Base-by-base conservation (phyloP, 2,329 filamentous ascomycete species). In the Chaetomiaceae sp. region DNA sequence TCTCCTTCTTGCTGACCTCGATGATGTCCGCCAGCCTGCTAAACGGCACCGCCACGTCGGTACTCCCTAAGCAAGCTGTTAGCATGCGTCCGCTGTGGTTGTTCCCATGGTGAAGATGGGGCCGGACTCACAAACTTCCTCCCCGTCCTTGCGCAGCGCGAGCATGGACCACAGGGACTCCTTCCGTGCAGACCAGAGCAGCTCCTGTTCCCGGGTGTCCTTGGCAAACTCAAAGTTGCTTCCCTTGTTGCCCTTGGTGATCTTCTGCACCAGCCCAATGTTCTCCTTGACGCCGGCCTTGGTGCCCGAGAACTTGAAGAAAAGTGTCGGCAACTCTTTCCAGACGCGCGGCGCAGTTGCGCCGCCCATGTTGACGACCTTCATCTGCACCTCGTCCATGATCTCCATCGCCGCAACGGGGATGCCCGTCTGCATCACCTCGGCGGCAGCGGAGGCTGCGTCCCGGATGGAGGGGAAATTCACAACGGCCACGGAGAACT, bases 321-420 rank as follows among this genome's bases (percentile, higher is more conserved):
- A 90, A 11, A 91, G 73, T 1, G 86, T 90, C 0, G 86, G 86
- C 45, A 75, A 66, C 64, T 90, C 86, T 56, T 83, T 76, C 86
- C 86, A 91, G 35, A 78, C 76, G 6, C 76, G 69, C 14, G 81
- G 82, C 7, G 78, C 75, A 0, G 84, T 88, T 4, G 79, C 79
- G 1, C 84, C 83, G 10, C 83, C 78, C 43, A 81, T 72, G 65
- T 93, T 93, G 60, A 93, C 82, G 0, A 91, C 84, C 53, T 73
- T 76, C 87, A 93, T 93, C 65, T 90, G 86, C 3, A 91, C 84
- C 48, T 93, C 87, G 60, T 93, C 87, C 84, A 93, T 88, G 56
- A 93, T 81, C 65, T 93, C 87, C 78, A 90, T 84, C 3, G 84
- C 84, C 0, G 83, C 84, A 6, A 90, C 75, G 0, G 83, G 85